These are phyloP conservation scores for Tripterygium wilfordii DNA, from an alignment of 177 flowering plant genomes.

Conservation along the genomic window DNA sequence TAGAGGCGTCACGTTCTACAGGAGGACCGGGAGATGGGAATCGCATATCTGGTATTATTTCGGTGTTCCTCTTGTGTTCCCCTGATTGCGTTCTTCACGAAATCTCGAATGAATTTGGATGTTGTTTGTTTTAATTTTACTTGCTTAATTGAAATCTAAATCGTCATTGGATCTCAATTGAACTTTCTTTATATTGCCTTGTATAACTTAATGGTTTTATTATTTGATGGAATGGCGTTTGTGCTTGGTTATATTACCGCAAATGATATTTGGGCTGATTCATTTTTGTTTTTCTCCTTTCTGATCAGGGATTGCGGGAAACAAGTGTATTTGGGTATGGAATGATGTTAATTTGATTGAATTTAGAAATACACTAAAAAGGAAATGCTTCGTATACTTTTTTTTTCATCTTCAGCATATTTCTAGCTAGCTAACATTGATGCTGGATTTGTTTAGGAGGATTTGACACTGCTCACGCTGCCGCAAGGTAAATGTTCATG, in stretches of 20 bases:
- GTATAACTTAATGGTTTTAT: no score
- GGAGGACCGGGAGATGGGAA: slow-evolving; percentile 96
- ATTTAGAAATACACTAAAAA: no score
- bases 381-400: no score
- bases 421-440: slow-evolving; percentile 1
- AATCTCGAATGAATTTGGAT: not conserved
- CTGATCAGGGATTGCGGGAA: slow-evolving; percentile 88
- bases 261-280: no score
- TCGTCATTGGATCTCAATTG: no score
- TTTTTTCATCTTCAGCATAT: not conserved
- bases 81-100: not conserved
- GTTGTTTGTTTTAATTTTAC: no score
- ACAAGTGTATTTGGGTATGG: slow-evolving; percentile 89
- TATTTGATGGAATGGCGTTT: no score
- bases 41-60: slow-evolving; percentile 81
- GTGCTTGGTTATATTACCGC: no score
- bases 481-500: slow-evolving; percentile 94
- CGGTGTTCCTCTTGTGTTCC: not conserved
- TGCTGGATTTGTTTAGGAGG: slow-evolving; percentile 53
- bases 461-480: slow-evolving; percentile 90
- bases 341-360: no score
- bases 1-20: slow-evolving; percentile 86
- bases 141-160: no score
- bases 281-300: slow-evolving; percentile 6
- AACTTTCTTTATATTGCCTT: no score